Evolutionary conservation across 2,329 filamentous ascomycete genomes (phyloP).

Genomic region (Allantophomopsis lycopodina): DNA sequence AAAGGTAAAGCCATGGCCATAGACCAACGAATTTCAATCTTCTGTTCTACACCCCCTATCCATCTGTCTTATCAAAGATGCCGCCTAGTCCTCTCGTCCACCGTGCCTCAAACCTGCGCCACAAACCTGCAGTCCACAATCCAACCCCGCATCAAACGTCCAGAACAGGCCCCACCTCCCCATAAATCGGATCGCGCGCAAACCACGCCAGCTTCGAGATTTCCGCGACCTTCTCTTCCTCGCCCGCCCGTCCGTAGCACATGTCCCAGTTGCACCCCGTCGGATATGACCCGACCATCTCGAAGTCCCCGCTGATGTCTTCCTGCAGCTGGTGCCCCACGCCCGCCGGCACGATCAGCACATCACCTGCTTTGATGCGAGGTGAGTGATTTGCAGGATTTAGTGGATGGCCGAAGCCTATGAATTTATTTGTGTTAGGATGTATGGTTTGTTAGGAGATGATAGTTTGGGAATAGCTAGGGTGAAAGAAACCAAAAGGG

Average conservation of each 20-base stretch:
- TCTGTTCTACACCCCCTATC: too few relatives aligned
- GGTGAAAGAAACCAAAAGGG: neutral
- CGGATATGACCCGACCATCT: constrained; percentile 57
- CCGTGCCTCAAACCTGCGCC: too few relatives aligned
- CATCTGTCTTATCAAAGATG: too few relatives aligned
- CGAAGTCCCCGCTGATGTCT: constrained; percentile 38
- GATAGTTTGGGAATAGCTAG: neutral
- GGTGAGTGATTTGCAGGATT: neutral
- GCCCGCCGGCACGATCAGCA: constrained; percentile 51
- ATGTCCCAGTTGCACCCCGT: constrained; percentile 47
- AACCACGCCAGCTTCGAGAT: constrained; percentile 43
- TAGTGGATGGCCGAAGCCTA: constrained; percentile 42
- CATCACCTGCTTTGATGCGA: constrained; percentile 40
- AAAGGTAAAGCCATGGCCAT: too few relatives aligned
- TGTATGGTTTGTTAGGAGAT: too few relatives aligned
- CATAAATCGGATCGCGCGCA: constrained; percentile 44
- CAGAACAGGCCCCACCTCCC: constrained; percentile 32
- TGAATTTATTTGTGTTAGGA: constrained; percentile 49
- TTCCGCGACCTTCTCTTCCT: constrained; percentile 33
- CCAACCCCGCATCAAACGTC: constrained; percentile 1
- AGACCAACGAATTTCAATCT: too few relatives aligned
- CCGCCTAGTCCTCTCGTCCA: too few relatives aligned
- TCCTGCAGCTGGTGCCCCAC: constrained; percentile 49
- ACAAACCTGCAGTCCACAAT: too few relatives aligned
- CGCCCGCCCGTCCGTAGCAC: constrained; percentile 50